Conservation (phyloP, 2,329 filamentous ascomycete genomes). For the Alternaria conjuncta region DNA sequence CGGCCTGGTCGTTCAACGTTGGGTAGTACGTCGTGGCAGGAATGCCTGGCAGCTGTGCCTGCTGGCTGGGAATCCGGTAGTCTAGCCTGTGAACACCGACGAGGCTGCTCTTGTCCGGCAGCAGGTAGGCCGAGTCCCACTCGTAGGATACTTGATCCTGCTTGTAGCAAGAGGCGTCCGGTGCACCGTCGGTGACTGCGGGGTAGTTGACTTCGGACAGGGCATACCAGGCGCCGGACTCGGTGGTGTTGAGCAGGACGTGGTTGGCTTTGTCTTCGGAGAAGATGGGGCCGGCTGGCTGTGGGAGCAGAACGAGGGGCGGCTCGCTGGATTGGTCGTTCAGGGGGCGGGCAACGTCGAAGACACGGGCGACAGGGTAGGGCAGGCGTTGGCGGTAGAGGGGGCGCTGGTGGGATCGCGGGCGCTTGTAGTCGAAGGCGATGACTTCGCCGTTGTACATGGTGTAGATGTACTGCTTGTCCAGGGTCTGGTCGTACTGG, state of each 20-base stretch:
- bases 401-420: conserved; percentile 36
- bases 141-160: conserved; percentile 28
- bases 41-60: conserved; percentile 30
- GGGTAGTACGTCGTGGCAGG: conserved; percentile 34
- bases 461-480: conserved; percentile 88
- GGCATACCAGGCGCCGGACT: conserved; percentile 90
- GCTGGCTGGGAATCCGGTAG: conserved; percentile 26
- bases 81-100: conserved; percentile 50
- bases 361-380: conserved; percentile 83
- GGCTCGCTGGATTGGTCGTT: conserved; percentile 71
- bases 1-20: conserved; percentile 25
- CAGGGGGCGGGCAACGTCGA: conserved; percentile 81
- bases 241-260: conserved; percentile 85
- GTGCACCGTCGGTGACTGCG: conserved; percentile 75
- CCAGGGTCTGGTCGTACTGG: conserved; percentile 80
- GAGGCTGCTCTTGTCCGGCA: conserved; percentile 44
- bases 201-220: conserved; percentile 88
- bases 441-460: conserved; percentile 84
- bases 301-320: conserved; percentile 83
- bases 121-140: conserved; percentile 34
- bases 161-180: conserved; percentile 63
- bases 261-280: conserved; percentile 50
- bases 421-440: conserved; percentile 72
- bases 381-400: conserved; percentile 65
- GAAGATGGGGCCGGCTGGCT: conserved; percentile 71